These are phyloP conservation scores for Eutypa lata DNA, from an alignment of 2,329 filamentous ascomycete genomes.

Conservation along the genomic window DNA sequence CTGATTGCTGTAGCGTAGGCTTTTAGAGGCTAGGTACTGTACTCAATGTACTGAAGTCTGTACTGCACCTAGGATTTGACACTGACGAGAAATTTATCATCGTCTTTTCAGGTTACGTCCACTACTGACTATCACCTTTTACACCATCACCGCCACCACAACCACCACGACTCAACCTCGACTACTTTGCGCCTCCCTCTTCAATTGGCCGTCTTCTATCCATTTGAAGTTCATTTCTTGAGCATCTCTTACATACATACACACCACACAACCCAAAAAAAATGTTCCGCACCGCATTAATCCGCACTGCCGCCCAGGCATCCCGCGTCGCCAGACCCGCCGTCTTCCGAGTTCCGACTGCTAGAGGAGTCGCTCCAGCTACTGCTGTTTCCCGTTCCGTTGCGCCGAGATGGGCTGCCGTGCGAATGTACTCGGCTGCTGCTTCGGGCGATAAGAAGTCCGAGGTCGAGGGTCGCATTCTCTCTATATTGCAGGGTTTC, in stretches of 20 bases:
- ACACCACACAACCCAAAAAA: slow-evolving; percentile 28
- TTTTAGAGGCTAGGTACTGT: background rate
- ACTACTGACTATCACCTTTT: slow-evolving; percentile 3
- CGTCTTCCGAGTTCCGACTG: slow-evolving; percentile 58
- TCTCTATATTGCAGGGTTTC: slow-evolving; percentile 90
- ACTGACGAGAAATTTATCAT: slow-evolving; percentile 34
- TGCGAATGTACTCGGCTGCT: slow-evolving; percentile 83
- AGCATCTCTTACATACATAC: background rate
- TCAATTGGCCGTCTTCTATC: slow-evolving; percentile 5
- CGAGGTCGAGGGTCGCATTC: slow-evolving; percentile 88
- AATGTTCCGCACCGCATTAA: slow-evolving; percentile 88
- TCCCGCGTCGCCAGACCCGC: slow-evolving; percentile 55
- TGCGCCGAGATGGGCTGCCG: slow-evolving; percentile 57
- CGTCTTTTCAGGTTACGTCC: slow-evolving; percentile 5
- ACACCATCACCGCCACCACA: slow-evolving; percentile 6
- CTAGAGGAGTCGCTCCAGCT: slow-evolving; percentile 15
- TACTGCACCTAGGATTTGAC: background rate
- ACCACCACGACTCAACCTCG: background rate
- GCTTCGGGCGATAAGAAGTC: slow-evolving; percentile 74
- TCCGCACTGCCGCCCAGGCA: slow-evolving; percentile 68
- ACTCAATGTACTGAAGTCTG: no score
- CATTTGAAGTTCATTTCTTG: no score
- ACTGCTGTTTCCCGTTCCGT: slow-evolving; percentile 47
- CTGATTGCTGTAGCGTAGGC: background rate
- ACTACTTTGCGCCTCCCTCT: background rate